Base-by-base conservation (phyloP, 192 early-diverging fungal genomes). In the Coemansia sp. region DNA sequence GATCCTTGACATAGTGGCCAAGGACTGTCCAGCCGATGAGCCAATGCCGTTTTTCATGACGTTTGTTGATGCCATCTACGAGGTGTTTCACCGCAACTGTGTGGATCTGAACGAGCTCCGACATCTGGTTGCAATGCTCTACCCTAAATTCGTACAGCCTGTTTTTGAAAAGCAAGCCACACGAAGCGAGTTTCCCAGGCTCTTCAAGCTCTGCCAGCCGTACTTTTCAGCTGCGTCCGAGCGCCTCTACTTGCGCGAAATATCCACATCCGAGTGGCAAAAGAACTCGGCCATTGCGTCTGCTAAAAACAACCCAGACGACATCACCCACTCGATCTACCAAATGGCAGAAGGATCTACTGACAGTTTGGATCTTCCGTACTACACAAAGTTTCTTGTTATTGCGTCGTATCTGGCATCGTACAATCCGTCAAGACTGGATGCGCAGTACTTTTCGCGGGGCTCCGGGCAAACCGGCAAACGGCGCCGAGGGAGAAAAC, bases 361-460 rank as follows among this genome's bases (percentile, higher is more conserved):
- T 83, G 84, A 84, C 12, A 84, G 81, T 7, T 79, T 92, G 37
- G 90, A 93, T 58, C 69, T 99, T 22, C 97, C 97, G 0, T 90
- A 93, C 75, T 93, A 90, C 64, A 92, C 94, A 58, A 95, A 94
- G 65, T 96, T 92, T 64, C 83, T 99, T 16, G 77, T 98, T 7
- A 89, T 99, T 32, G 91, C 97, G 0, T 85, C 92, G 5, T 99
- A 90, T 70, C 56, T 99, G 61, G 97, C 96, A 0, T 96, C 94
- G 0, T 98, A 96, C 72, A 99, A 99, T 64, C 96, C 97, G 14
- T 83, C 90, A 11, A 70, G 88, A 14, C 79, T 94, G 41, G 97
- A 99, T 75, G 79, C 89, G 17, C 86, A 93, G 16, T 96, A 92
- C 64, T 99, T 99, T 88, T 72, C 93, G 16, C 87, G 88, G 39